A percentile compares a stretch with the other conserved stretches of the same genome.
Evolutionary conservation across 257 asterid genomes (phyloP).

Genomic region (Nemophila menziesii): DNA sequence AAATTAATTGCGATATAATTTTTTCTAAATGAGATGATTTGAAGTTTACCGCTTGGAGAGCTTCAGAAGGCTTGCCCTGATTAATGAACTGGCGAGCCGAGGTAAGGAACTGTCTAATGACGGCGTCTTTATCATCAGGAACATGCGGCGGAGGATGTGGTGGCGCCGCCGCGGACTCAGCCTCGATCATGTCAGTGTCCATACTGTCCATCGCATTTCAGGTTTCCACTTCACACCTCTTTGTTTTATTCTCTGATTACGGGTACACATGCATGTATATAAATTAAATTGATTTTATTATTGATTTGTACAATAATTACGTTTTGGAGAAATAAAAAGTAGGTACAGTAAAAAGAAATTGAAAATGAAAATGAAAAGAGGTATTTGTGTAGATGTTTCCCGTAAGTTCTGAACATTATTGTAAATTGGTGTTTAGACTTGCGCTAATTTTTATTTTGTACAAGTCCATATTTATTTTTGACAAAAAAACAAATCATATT

Average conservation of each 20-base stretch:
- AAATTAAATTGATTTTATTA: neutral
- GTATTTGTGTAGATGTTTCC: no score
- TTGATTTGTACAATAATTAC: no score
- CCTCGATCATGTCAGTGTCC: constrained; percentile 52
- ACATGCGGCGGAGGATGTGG: constrained; percentile 15
- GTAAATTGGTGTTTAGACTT: no score
- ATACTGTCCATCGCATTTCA: constrained; percentile 46
- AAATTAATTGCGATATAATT: no score
- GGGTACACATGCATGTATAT: neutral
- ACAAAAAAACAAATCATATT: no score
- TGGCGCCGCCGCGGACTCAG: constrained; percentile 46
- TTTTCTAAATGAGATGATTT: no score
- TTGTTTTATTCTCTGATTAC: neutral
- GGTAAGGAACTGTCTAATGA: constrained; percentile 38
- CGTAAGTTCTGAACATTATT: no score
- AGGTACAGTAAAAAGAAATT: no score
- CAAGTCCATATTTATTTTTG: no score
- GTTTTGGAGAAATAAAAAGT: no score
- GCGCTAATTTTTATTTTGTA: no score
- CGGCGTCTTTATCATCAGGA: constrained; percentile 28
- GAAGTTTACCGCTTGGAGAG: constrained; percentile 84
- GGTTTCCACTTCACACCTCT: neutral
- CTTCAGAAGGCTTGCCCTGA: constrained; percentile 78
- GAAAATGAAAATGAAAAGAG: no score
- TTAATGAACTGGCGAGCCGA: constrained; percentile 66